phyloP scores from a whole-genome alignment of 345 rosid genomes.

The Barbarea vulgaris region DNA sequence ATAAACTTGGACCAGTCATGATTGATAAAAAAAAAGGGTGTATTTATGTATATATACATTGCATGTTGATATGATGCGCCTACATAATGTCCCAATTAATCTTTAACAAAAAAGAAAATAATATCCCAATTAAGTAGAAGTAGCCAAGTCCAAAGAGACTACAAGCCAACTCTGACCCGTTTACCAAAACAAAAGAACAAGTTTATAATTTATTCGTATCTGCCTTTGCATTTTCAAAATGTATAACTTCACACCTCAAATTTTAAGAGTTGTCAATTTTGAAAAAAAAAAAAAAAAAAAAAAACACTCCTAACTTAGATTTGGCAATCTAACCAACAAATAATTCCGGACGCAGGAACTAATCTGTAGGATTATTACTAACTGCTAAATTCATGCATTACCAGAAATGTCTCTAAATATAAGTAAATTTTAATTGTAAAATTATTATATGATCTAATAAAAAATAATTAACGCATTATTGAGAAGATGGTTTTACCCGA shows the following conservation, averaged over 20 bases:
- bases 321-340: neutral
- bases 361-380: neutral
- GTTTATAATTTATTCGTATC: neutral
- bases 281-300: neutral
- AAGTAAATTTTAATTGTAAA: neutral
- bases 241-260: slow-evolving; percentile 5
- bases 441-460: neutral
- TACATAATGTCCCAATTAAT: too few relatives aligned
- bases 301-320: neutral
- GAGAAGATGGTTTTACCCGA: slow-evolving; percentile 66
- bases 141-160: slow-evolving; percentile 34
- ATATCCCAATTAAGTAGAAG: slow-evolving; percentile 30
- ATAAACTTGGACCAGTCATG: neutral
- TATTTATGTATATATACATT: neutral
- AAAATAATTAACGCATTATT: neutral
- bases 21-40: neutral
- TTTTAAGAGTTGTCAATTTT: neutral
- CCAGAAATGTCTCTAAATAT: neutral
- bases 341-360: neutral
- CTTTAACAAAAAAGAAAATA: too few relatives aligned
- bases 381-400: slow-evolving; percentile 10
- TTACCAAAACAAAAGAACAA: neutral
- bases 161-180: slow-evolving; percentile 30
- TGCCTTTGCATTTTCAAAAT: neutral
- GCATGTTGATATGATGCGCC: slow-evolving; percentile 7